These are phyloP conservation scores for Penicillium corylophilum DNA, from an alignment of 2,329 filamentous ascomycete species.

Conservation along the genomic window DNA sequence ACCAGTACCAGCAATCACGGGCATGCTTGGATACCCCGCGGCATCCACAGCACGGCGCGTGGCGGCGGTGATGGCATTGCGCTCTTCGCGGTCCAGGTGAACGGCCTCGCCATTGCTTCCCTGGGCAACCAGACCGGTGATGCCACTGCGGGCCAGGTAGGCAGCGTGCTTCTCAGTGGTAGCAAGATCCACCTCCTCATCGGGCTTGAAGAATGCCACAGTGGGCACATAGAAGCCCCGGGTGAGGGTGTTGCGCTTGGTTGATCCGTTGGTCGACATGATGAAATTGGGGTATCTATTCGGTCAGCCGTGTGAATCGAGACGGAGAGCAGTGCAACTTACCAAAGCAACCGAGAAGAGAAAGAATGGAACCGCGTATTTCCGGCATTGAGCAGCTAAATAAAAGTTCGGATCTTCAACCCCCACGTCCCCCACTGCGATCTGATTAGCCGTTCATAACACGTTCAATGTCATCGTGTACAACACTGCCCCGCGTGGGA, in stretches of 20 bases:
- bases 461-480: not conserved
- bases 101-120: slow-evolving; percentile 83
- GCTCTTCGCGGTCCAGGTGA: slow-evolving; percentile 70
- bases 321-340: not conserved
- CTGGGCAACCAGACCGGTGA: slow-evolving; percentile 72
- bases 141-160: slow-evolving; percentile 68
- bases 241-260: slow-evolving; percentile 29
- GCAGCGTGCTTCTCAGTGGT: slow-evolving; percentile 62
- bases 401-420: slow-evolving; percentile 14
- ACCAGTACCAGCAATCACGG: slow-evolving; percentile 74
- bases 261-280: slow-evolving; percentile 26
- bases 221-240: slow-evolving; percentile 70
- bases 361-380: not conserved
- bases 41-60: slow-evolving; percentile 69
- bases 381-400: slow-evolving; percentile 10
- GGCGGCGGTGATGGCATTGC: slow-evolving; percentile 65
- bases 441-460: slow-evolving; percentile 12
- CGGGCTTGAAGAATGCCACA: slow-evolving; percentile 68
- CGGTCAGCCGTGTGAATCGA: not conserved
- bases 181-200: slow-evolving; percentile 65
- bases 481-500: not conserved
- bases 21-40: slow-evolving; percentile 64
- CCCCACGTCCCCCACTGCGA: slow-evolving; percentile 19
- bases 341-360: not conserved
- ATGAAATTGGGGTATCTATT: slow-evolving; percentile 1